Conservation (phyloP, 768 basidiomycete genomes). For the Auriscalpium orientale region DNA sequence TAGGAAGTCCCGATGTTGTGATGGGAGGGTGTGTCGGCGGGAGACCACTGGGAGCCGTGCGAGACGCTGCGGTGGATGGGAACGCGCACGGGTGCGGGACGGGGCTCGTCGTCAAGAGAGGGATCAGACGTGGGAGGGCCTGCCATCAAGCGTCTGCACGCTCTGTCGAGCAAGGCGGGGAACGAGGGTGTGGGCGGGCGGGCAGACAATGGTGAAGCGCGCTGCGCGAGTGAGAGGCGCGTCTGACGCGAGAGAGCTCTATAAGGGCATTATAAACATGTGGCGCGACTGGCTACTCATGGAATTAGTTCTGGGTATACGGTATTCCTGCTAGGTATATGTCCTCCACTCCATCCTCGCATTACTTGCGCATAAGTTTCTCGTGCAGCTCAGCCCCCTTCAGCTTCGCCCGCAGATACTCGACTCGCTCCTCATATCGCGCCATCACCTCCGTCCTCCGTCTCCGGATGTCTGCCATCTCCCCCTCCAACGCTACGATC, state of each 20-base stretch:
- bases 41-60: slow-evolving; percentile 52
- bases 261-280: neutral
- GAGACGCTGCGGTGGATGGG: slow-evolving; percentile 38
- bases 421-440: slow-evolving; percentile 69
- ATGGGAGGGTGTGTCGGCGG: slow-evolving; percentile 50
- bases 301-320: neutral
- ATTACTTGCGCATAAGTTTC: slow-evolving; percentile 56
- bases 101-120: neutral
- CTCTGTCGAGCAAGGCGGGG: neutral
- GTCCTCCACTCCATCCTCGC: neutral
- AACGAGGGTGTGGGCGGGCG: neutral
- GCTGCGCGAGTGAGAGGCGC: neutral
- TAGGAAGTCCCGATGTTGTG: slow-evolving; percentile 68
- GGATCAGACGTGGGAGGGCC: slow-evolving; percentile 1
- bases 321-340: neutral
- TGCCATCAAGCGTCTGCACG: slow-evolving; percentile 1
- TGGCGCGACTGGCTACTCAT: neutral
- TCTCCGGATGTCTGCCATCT: slow-evolving; percentile 63
- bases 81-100: slow-evolving; percentile 18
- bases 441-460: slow-evolving; percentile 62
- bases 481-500: slow-evolving; percentile 36
- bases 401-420: slow-evolving; percentile 74
- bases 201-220: neutral
- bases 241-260: neutral
- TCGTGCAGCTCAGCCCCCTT: slow-evolving; percentile 82